Percentiles rank a stretch among this genome's conserved stretches.
Evolutionary conservation across 331 rosid genomes (phyloP).

Genomic region (Acacia concinna): DNA sequence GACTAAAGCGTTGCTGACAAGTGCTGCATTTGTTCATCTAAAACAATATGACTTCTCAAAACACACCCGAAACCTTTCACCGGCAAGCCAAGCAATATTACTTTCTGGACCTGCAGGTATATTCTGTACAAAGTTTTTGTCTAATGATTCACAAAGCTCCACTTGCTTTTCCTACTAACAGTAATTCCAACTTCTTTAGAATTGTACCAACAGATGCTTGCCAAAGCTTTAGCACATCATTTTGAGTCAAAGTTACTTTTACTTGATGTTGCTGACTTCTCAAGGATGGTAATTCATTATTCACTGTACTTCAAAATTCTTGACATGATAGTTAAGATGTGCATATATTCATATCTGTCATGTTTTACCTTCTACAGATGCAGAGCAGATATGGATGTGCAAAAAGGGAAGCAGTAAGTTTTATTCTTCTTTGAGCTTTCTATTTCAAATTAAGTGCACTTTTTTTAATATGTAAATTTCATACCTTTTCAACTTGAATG

Average conservation of each 20-base stretch:
- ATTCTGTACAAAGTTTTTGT: conserved; percentile 7
- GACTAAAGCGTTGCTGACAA: conserved; percentile 54
- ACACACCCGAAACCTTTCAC: conserved; percentile 68
- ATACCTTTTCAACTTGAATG: background rate
- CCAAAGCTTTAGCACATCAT: conserved; percentile 65
- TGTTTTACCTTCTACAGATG: conserved; percentile 56
- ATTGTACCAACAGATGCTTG: conserved; percentile 72
- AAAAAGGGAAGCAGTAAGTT: conserved; percentile 68
- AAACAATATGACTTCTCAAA: conserved; percentile 61
- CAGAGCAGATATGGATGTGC: conserved; percentile 78
- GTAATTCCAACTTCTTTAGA: conserved; percentile 41
- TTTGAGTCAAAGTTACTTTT: conserved; percentile 71
- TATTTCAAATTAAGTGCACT: too few species aligned
- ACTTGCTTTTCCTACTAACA: conserved; percentile 5
- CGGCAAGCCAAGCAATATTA: conserved; percentile 74
- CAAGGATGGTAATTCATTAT: conserved; percentile 58
- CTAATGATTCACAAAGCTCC: background rate
- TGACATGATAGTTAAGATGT: conserved; percentile 1
- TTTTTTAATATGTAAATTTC: conserved; percentile 6
- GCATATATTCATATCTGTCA: conserved; percentile 28
- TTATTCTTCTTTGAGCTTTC: conserved; percentile 4
- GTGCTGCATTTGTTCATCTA: conserved; percentile 69
- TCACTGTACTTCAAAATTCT: conserved; percentile 9
- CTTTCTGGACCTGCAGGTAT: conserved; percentile 83
- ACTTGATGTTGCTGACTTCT: conserved; percentile 64